Base-by-base conservation (phyloP, 345 rosid species). In the Erucastrum elatum region DNA sequence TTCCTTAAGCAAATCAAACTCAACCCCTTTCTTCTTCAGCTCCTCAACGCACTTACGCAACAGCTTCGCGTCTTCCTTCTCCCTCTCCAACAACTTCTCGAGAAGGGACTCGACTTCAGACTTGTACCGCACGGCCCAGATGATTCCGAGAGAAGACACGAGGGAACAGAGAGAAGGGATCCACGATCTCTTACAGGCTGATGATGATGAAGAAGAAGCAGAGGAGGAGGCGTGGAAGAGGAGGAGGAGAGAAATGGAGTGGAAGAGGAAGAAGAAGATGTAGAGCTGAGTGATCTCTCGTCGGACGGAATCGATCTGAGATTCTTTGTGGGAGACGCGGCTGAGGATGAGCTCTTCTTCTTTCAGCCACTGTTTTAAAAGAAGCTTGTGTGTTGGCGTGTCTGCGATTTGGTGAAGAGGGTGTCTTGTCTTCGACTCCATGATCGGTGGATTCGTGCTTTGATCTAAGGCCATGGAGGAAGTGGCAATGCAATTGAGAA, bases 391-490 rank as follows among this genome's bases (percentile, higher is more conserved):
- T 27, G 94, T 90, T 17, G 94, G 94, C 2, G 97, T 90, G 75
- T 88, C 93, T 0, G 96, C 97, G 4, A 95, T 95, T 58, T 93
- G 94, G 87, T 91, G 94, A 15, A 95, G 92, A 51, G 97, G 98
- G 87, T 93, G 97, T 0, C 70, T 84, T 0, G 76, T 76, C 74
- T 86, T 88, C 17, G 89, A 29, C 67, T 83, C 86, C 93, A 89
- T 88, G 21, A 89, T 84, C 34, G 87, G 63, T 55, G 84, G 70
- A 66, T 84, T 83, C 13, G 86, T 73, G 87, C 75, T 82, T 68
- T 81, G 84, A n/a, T 87, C 90, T 80, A n/a, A 61, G 6, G 85
- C 88, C 86, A 84, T 89, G 33, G 59, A 75, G 0, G 6, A 66
- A 66, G n/a, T 13, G 37, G 11, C n/a, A 12, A 67, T 46, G 56